Base-by-base conservation (phyloP, 2,329 filamentous ascomycete species). In the Aspergillus persii region DNA sequence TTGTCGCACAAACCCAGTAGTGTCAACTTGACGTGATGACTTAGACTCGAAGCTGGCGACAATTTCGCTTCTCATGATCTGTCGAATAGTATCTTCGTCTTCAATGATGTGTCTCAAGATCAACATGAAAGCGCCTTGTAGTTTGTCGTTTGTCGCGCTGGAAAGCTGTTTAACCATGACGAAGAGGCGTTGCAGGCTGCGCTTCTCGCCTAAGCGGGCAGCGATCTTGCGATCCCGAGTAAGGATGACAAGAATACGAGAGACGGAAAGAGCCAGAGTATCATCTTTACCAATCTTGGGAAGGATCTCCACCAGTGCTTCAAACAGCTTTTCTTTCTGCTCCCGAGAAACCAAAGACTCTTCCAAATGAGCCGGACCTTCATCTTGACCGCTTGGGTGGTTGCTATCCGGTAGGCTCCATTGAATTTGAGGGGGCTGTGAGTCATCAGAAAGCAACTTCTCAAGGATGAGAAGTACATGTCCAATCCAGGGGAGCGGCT, bases 121-220 rank as follows among this genome's bases (percentile, higher is more conserved):
- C 11, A 94, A 84, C 84, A 98, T 89, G 68, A 96, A 89, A 58
- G 89, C 84, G 62, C 84, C 83, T 62, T 89, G 85, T 8, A 99
- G 83, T 56, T 89, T 88, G 56, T 90, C 85, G 31, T 92, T 90
- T 6, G 90, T 89, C 31, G 87, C 84, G 29, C 90, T 90, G 23
- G 91, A 88, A 60, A 98, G 85, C 73, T 98, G 94, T 74, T 96
- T 96, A 58, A 94, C 87, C 91, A 98, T 96, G 54, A 97, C 85
- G 75, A 99, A 98, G 26, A 99, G 81, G 30, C 92, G 86, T 70
- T 95, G 91, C 52, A 99, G 82, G 67, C 96, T 96, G 71, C 88
- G 90, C 79, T 92, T 96, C 72, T 96, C 90, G 4, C 91, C 91
- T 50, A 98, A 83, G 49, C 84, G 81, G 63, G 86, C 84, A 2